These are phyloP conservation scores for Stachybotrys echinatus DNA, from an alignment of 2,329 filamentous ascomycete species.

Conservation along the genomic window DNA sequence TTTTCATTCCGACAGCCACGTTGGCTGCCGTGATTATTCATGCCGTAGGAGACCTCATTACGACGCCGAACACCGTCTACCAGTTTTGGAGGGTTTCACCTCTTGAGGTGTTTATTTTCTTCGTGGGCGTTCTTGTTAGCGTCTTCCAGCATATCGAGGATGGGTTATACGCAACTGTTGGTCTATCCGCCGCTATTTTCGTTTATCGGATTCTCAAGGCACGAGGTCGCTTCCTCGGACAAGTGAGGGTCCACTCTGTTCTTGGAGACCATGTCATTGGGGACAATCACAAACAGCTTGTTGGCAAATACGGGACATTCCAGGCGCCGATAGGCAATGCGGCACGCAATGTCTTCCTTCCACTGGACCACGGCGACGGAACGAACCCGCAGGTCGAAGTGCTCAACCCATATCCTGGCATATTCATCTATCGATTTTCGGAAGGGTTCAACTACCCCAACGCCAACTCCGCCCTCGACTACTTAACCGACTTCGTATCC, in stretches of 20 bases:
- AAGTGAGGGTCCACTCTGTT: slow-evolving; percentile 65
- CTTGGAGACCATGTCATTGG: slow-evolving; percentile 69
- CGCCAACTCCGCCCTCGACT: slow-evolving; percentile 80
- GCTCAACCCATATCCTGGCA: slow-evolving; percentile 78
- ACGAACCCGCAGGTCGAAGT: slow-evolving; percentile 80
- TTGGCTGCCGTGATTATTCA: slow-evolving; percentile 92
- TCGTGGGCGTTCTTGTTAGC: slow-evolving; percentile 85
- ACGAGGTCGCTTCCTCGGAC: slow-evolving; percentile 75
- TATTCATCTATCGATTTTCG: slow-evolving; percentile 93
- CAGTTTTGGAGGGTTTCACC: slow-evolving; percentile 95
- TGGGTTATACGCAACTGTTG: slow-evolving; percentile 85
- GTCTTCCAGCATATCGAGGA: slow-evolving; percentile 86
- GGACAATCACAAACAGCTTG: slow-evolving; percentile 42
- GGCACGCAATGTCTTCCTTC: slow-evolving; percentile 77
- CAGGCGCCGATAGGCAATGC: slow-evolving; percentile 39
- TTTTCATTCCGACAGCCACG: slow-evolving; percentile 79
- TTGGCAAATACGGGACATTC: slow-evolving; percentile 54
- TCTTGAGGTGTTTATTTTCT: slow-evolving; percentile 86
- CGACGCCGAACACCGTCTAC: slow-evolving; percentile 84
- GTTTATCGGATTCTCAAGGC: slow-evolving; percentile 81
- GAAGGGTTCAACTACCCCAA: slow-evolving; percentile 98
- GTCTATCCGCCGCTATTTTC: slow-evolving; percentile 69
- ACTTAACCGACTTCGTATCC: slow-evolving; percentile 65
- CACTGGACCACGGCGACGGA: slow-evolving; percentile 81
- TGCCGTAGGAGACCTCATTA: slow-evolving; percentile 88